phyloP scores from a whole-genome alignment of 2,329 filamentous ascomycete genomes.

The Fusarium floridanum region DNA sequence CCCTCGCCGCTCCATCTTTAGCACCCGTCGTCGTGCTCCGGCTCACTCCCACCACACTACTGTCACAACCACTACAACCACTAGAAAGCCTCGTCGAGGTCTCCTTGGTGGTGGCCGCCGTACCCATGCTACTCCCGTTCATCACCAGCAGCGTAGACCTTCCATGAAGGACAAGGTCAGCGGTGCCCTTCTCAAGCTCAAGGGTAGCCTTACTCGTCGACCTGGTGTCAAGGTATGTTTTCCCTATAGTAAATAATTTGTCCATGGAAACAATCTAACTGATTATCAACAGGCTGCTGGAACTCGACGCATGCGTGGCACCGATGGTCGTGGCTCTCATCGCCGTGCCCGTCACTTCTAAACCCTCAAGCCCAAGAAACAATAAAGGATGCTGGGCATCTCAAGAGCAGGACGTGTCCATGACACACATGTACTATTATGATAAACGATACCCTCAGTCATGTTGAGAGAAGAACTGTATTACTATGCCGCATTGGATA shows the following conservation, averaged over 20 bases:
- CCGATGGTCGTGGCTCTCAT: slow-evolving; percentile 73
- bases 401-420: background rate
- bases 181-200: slow-evolving; percentile 80
- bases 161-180: slow-evolving; percentile 82
- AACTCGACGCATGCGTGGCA: slow-evolving; percentile 79
- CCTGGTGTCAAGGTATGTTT: slow-evolving; percentile 76
- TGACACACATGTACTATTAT: slow-evolving; percentile 39
- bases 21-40: slow-evolving; percentile 41
- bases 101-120: slow-evolving; percentile 56
- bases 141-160: slow-evolving; percentile 76
- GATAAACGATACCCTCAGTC: slow-evolving; percentile 33
- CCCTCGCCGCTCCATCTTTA: slow-evolving; percentile 47
- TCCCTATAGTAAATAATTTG: background rate
- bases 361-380: background rate
- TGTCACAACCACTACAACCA: slow-evolving; percentile 55
- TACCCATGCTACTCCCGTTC: slow-evolving; percentile 57
- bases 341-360: slow-evolving; percentile 49
- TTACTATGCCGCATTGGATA: slow-evolving; percentile 18
- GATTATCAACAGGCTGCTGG: slow-evolving; percentile 71
- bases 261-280: background rate
- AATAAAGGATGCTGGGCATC: slow-evolving; percentile 14
- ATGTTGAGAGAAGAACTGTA: slow-evolving; percentile 32
- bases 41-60: slow-evolving; percentile 47
- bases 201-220: slow-evolving; percentile 75
- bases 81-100: slow-evolving; percentile 57